Conservation (phyloP, 1,139 yeast genomes). For the Yamadazyma songkhlaensis region DNA sequence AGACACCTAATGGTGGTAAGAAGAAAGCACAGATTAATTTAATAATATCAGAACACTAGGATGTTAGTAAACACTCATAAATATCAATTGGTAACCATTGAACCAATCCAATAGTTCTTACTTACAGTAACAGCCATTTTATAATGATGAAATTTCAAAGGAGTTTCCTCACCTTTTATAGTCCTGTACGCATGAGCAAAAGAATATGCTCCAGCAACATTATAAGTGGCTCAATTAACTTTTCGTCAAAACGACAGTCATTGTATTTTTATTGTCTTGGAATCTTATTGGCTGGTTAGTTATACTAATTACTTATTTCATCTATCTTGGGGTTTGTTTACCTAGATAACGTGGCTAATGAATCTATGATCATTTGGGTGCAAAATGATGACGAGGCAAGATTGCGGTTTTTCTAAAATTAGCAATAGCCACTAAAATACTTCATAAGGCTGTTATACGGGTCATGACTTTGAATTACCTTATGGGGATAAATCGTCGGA, state of each 20-base stretch:
- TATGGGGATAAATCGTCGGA: neutral
- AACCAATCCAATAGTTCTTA: neutral
- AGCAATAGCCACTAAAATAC: too few species aligned
- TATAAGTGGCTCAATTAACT: too few species aligned
- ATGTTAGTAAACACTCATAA: neutral
- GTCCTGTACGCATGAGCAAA: constrained; percentile 1
- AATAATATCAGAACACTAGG: constrained; percentile 48
- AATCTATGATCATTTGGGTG: neutral
- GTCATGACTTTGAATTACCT: too few species aligned
- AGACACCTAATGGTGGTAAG: constrained; percentile 75
- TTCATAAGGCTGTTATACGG: too few species aligned
- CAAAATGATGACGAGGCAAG: neutral
- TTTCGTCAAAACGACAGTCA: too few species aligned
- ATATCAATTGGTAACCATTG: neutral
- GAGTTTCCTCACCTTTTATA: neutral
- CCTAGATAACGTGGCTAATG: neutral
- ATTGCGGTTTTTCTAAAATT: too few species aligned
- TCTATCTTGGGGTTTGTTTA: neutral
- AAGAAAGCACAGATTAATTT: constrained; percentile 62
- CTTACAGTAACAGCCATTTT: constrained; percentile 6
- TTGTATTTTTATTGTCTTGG: too few species aligned
- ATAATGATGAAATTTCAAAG: neutral
- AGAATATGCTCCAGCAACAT: neutral
- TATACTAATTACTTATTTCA: too few species aligned
- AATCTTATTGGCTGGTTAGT: too few species aligned